phyloP scores from a whole-genome alignment of 1,139 yeast genomes.

The Zygosaccharomyces pseudobailii region DNA sequence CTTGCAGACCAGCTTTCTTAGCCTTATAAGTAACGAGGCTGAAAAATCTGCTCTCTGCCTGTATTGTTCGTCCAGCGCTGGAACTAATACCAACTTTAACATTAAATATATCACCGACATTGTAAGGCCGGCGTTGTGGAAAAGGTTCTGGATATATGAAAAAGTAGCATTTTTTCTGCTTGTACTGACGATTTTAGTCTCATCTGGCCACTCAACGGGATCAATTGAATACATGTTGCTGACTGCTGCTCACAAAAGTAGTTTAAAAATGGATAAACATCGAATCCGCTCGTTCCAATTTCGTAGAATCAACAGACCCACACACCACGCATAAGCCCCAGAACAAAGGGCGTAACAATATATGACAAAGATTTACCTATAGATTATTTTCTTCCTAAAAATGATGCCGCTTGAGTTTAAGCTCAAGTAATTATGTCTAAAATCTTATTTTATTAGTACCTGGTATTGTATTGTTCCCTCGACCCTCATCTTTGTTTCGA shows the following conservation, averaged over 20 bases:
- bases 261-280: neutral
- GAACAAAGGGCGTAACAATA: neutral
- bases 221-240: neutral
- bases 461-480: constrained; percentile 10
- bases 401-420: neutral
- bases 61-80: constrained; percentile 30
- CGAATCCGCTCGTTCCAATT: neutral
- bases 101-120: constrained; percentile 27
- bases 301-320: neutral
- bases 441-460: constrained; percentile 15
- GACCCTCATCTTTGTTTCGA: neutral
- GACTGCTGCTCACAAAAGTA: neutral
- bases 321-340: neutral
- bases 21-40: constrained; percentile 18
- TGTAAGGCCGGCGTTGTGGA: constrained; percentile 32
- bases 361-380: neutral
- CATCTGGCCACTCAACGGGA: constrained; percentile 22
- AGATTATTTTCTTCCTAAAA: neutral
- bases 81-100: constrained; percentile 28
- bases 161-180: constrained; percentile 11
- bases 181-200: constrained; percentile 12
- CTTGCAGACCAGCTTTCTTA: constrained; percentile 23
- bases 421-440: neutral
- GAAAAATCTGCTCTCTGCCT: constrained; percentile 31
- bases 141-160: constrained; percentile 15